Percentiles rank a stretch among this genome's conserved stretches.
Conservation (phyloP, 257 asterid species). For the Nicotiana benthamiana region DNA sequence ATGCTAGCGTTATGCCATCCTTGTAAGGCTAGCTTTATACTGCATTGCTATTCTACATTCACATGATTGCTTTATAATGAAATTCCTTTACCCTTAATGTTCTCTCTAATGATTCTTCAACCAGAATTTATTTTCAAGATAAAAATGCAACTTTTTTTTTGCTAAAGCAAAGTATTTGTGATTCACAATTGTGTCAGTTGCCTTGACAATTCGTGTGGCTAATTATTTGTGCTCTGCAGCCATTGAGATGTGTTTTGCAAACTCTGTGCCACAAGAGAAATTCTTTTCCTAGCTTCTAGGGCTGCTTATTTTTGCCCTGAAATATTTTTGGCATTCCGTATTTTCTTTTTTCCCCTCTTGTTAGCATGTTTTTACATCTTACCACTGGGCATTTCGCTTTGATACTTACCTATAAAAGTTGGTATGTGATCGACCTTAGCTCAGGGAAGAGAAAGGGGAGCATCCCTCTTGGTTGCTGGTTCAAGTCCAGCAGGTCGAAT, state of each 20-base stretch:
- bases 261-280: not conserved
- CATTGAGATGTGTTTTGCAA: not conserved
- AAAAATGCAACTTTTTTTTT: not conserved
- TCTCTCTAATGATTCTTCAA: not conserved
- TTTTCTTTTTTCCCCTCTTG: not conserved
- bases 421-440: slow-evolving; percentile 15
- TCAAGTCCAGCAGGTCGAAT: slow-evolving; percentile 20
- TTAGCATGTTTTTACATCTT: not conserved
- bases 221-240: not conserved
- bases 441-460: slow-evolving; percentile 25
- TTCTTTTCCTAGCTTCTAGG: not conserved
- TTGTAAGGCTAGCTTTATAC: too few relatives aligned
- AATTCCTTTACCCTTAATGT: too few relatives aligned
- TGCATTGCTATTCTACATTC: too few relatives aligned
- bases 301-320: not conserved
- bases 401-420: not conserved
- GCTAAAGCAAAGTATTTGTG: not conserved
- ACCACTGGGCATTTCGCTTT: not conserved
- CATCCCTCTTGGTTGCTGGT: slow-evolving; percentile 24
- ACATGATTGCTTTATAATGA: too few relatives aligned
- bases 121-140: not conserved
- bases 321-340: not conserved
- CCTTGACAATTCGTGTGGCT: not conserved
- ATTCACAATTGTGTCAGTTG: not conserved
- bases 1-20: too few relatives aligned